Base-by-base conservation (phyloP, 129 eudicot genomes). In the Kitagawia praeruptora region DNA sequence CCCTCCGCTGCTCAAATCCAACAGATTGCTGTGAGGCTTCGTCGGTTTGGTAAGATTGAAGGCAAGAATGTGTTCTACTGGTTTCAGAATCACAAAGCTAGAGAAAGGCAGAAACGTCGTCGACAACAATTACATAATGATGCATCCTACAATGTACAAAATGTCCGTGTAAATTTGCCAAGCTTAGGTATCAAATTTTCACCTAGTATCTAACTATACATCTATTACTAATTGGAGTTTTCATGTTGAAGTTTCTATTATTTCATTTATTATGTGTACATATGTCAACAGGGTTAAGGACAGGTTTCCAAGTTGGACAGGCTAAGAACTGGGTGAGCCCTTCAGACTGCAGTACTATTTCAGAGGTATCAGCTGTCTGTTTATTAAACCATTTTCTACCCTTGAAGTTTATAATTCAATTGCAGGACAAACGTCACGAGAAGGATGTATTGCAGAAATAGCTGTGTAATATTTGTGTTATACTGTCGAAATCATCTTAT, bases 41-140 rank as follows among this genome's bases (percentile, higher is more conserved):
- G 80, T n/a, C 79, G 81, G 66, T 83, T 76, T 34, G 89, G 89
- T 23, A 86, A 80, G 75, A 83, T 86, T 77, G 86, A 85, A 79
- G 85, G 88, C n/a, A 85, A 85, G 79, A 85, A 85, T 82, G 86
- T 85, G 34, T 85, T 85, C 54, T 82, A 83, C 70, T 86, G 89
- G 89, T 86, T 86, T 46, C 89, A 86, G 48, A 86, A 86, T 64
- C 89, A 86, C 80, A 86, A 86, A 71, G 86, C 89, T 49, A 86
- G 89, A 75, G 89, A 86, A 42, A 75, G 89, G 15, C 86, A 83
- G 53, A 86, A 80, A 39, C 81, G 70, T 9, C 85, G 85, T 27
- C 88, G 84, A 19, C 75, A 45, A 42, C 75, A 70, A 9, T 37
- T 44, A 9, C 34, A 9, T 40, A n/a, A 46, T 45, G 37, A 48